Evolutionary conservation across 148 eudicot genomes (phyloP), one percentile per base, ranked within the genome.

Genomic region (Cornus florida): DNA sequence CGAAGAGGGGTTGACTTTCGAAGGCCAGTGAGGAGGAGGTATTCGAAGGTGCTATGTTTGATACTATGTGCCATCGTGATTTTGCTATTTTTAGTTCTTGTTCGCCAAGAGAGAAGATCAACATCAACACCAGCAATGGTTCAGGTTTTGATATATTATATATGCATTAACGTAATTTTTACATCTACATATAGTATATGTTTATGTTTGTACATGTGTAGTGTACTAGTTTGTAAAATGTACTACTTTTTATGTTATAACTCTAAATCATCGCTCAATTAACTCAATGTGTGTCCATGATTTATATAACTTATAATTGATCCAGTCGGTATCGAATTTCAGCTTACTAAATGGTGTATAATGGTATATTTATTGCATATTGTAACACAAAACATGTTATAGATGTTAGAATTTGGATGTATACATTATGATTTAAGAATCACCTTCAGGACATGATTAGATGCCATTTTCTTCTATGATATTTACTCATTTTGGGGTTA

Each of bases 1-100:
- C 56, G 78, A 65, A 75, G 78, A 65, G 46, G 46, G 10, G 46
- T 57, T 0, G 76, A 59, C 53, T 53, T 56, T 32, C 76, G 66
- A 56, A 73, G 76, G 66, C 76, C 67, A 2, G 67, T 10, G 46
- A 74, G 67, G 8, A 74, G 67, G 32, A 74, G 67, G 50, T 74
- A 57, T 59, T 32, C 76, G 9, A 56, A 59, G 24, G 46, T 33
- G 28, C 10, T 74, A 66, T 74, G 67, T 24, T 59, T 74, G 46
- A 74, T 31, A 10, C 7, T 59, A 59, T 74, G 76, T 19, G 67
- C 24, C 19, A 65, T 33, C 57, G 5, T 74, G 17, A 9, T 59
- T 33, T 11, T 74, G 67, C 41, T 74, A 13, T 35, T 35, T 20
- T 74, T 73, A 16, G 76, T 23, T 31, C 24, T 73, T 31, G 16